Base-by-base conservation (phyloP, 805 yeast genomes). In the Nakazawaea holstii region DNA sequence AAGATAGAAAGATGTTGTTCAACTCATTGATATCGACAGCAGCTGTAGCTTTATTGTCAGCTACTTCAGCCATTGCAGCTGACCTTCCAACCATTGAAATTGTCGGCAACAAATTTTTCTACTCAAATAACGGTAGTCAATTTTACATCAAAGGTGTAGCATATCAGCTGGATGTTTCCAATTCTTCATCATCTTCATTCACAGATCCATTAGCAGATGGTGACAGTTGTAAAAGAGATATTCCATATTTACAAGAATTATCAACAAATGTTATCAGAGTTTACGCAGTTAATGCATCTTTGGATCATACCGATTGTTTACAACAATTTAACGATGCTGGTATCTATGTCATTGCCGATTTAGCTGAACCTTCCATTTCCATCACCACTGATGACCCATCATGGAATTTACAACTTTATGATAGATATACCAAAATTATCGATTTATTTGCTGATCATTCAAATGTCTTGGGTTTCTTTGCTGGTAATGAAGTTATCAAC, bases 401-500 rank as follows among this genome's bases (percentile, higher is more conserved):
- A 41, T 86, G 92, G 92, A 70, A 70, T 58, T 59, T 79, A 38
- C 82, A 74, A 3, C 68, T 84, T 54, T 82, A 70, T 64, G 67
- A 78, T 45, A 79, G 91, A 71, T 86, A 86, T 70, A 80, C 83
- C 46, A 58, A 72, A 6, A 87, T 85, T 45, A 80, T 86, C 56
- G 92, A 86, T 62, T 64, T 67, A 58, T 80, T 86, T 74, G 77
- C 77, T 50, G 72, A 76, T 61, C 85, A 84, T 66, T 75, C 87
- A 59, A 86, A 85, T 64, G 74, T 84, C 44, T 70, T 86, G 55
- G 94, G 94, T 58, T 86, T 85, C 75, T 85, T 85, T 64, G 92
- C 92, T 41, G 92, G 92, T 74, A 86, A 86, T 62, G 92, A 86
- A 74, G 92, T 86, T 53, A 76, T 89, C 59, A 84, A 85, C 67